Conservation (phyloP, 2,329 filamentous ascomycete genomes). For the Epichloe sp. region DNA sequence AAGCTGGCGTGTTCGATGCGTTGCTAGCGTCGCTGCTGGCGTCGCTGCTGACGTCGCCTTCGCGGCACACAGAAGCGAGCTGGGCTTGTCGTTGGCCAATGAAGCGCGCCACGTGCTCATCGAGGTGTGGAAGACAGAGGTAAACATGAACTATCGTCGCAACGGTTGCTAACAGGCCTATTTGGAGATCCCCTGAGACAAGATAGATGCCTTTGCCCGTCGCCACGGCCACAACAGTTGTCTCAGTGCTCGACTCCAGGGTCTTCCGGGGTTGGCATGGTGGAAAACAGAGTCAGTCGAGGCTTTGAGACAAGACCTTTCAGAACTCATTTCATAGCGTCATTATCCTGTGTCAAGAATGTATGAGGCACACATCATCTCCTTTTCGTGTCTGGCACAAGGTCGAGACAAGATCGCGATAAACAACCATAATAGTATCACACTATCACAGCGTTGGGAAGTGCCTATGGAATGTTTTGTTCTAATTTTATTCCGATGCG, state of each 20-base stretch:
- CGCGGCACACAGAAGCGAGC: neutral
- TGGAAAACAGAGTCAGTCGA: neutral
- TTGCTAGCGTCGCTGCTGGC: neutral
- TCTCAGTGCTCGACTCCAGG: neutral
- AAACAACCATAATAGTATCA: neutral
- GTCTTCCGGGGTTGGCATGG: neutral
- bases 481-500: neutral
- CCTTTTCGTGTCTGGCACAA: neutral
- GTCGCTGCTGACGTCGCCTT: neutral
- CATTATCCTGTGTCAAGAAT: neutral
- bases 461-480: neutral
- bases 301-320: neutral
- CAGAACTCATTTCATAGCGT: neutral
- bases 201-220: neutral
- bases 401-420: too few species aligned
- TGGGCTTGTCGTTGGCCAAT: neutral
- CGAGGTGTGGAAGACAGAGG: neutral
- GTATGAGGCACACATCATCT: neutral
- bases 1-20: slow-evolving; percentile 1
- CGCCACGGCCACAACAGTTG: slow-evolving; percentile 1
- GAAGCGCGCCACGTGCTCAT: neutral
- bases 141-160: slow-evolving; percentile 1
- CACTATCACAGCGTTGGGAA: neutral
- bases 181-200: neutral
- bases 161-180: neutral